A percentile compares a stretch with the other conserved stretches of the same genome.
These are phyloP conservation scores for Boehmeria nivea DNA, from an alignment of 306 rosid genomes.

Conservation along the genomic window DNA sequence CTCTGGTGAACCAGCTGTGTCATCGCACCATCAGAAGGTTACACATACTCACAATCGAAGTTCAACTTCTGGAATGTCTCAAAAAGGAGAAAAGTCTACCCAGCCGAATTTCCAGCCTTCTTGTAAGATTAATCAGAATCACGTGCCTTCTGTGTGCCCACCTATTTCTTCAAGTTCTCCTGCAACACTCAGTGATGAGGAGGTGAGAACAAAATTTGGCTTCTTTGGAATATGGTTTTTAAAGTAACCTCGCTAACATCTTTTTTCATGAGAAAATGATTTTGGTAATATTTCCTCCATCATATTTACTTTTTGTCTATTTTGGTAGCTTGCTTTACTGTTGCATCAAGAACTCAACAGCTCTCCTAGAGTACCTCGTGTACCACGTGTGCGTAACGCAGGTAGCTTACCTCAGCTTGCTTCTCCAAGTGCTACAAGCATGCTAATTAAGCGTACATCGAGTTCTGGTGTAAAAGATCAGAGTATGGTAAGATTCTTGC, in stretches of 20 bases:
- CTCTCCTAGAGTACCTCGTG: constrained; percentile 98
- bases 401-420: constrained; percentile 78
- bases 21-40: constrained; percentile 49
- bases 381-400: constrained; percentile 79
- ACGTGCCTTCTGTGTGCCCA: constrained; percentile 43
- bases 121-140: constrained; percentile 67
- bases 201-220: constrained; percentile 51
- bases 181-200: constrained; percentile 83
- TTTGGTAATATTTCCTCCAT: constrained; percentile 13
- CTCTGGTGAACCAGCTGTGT: constrained; percentile 42
- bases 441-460: constrained; percentile 67
- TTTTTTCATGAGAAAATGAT: background rate
- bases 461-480: constrained; percentile 76
- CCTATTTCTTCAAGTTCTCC: constrained; percentile 53
- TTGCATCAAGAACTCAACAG: constrained; percentile 96
- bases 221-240: background rate
- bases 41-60: constrained; percentile 50
- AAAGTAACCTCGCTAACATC: constrained; percentile 3
- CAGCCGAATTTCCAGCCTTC: constrained; percentile 51
- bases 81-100: constrained; percentile 60
- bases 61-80: constrained; percentile 47
- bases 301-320: background rate
- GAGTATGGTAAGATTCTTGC: constrained; percentile 39
- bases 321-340: constrained; percentile 74
- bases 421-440: constrained; percentile 68